Evolutionary conservation across 139 green algal genomes (phyloP).

Genomic region (Chlamydomonas schloesseri): DNA sequence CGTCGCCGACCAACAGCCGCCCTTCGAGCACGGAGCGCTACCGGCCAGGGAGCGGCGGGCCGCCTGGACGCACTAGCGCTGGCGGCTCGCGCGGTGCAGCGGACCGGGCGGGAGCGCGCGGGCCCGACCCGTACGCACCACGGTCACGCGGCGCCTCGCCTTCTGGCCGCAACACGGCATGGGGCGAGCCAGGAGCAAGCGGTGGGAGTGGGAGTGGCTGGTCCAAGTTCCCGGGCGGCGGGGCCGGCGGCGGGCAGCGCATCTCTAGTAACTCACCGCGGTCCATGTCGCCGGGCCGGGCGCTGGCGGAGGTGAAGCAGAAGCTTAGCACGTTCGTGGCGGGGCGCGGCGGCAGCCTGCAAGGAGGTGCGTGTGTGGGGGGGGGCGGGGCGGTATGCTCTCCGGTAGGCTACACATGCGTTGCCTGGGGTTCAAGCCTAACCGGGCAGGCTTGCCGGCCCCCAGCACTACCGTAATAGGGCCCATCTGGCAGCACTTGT

Average conservation of each 20-base stretch:
- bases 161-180: not conserved
- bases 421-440: too few species aligned
- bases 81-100: not conserved
- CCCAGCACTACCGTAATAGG: too few species aligned
- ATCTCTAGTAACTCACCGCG: slow-evolving; percentile 41
- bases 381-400: too few species aligned
- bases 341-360: not conserved
- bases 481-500: too few species aligned
- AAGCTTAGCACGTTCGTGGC: slow-evolving; percentile 68
- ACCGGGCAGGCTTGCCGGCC: too few species aligned
- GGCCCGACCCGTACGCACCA: not conserved
- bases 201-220: slow-evolving; percentile 25
- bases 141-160: slow-evolving; percentile 20
- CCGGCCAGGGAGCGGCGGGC: slow-evolving; percentile 4
- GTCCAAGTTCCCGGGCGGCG: slow-evolving; percentile 50
- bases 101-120: not conserved
- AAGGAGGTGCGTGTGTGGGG: too few species aligned
- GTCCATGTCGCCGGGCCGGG: slow-evolving; percentile 73
- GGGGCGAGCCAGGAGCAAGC: not conserved
- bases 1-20: slow-evolving; percentile 56
- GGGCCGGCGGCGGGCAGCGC: not conserved
- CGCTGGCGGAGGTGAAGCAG: slow-evolving; percentile 80
- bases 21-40: slow-evolving; percentile 59
- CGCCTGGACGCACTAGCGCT: slow-evolving; percentile 18
- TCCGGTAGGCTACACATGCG: too few species aligned